phyloP scores from a whole-genome alignment of 2,329 filamentous ascomycete genomes.

The Calonectria naviculata region DNA sequence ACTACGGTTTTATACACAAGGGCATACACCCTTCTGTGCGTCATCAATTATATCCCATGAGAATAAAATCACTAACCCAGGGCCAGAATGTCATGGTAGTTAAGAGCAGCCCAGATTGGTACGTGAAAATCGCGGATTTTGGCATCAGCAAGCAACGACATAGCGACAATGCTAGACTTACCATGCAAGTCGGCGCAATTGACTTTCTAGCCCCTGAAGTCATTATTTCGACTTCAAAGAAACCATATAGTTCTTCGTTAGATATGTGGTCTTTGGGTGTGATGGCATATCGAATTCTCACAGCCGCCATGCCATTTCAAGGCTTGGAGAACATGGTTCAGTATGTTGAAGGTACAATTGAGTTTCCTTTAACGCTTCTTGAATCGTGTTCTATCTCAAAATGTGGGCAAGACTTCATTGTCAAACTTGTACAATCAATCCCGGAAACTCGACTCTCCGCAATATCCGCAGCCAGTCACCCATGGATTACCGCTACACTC shows the following conservation, averaged over 20 bases:
- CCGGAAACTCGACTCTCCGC: not conserved
- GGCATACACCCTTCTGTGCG: not conserved
- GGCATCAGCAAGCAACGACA: constrained; percentile 1
- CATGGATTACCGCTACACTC: not conserved
- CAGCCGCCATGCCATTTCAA: not conserved
- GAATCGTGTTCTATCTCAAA: not conserved
- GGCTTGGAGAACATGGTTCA: not conserved
- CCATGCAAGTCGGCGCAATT: not conserved
- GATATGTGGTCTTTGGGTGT: constrained; percentile 5
- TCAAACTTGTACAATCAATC: not conserved
- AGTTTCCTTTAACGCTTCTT: not conserved
- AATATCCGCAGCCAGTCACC: not conserved
- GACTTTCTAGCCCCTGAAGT: not conserved
- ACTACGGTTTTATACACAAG: not conserved
- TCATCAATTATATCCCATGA: rapidly evolving
- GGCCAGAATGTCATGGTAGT: constrained; percentile 3
- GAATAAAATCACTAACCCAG: not conserved
- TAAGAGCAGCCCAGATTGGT: not conserved
- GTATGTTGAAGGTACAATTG: not conserved
- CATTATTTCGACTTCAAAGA: not conserved
- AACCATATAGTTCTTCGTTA: not conserved
- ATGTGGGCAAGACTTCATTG: not conserved
- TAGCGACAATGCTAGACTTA: not conserved
- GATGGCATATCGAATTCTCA: not conserved
- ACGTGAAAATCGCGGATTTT: constrained; percentile 8